Evolutionary conservation across 495 filamentous ascomycete species (phyloP).

Genomic region (Poronia punctata): DNA sequence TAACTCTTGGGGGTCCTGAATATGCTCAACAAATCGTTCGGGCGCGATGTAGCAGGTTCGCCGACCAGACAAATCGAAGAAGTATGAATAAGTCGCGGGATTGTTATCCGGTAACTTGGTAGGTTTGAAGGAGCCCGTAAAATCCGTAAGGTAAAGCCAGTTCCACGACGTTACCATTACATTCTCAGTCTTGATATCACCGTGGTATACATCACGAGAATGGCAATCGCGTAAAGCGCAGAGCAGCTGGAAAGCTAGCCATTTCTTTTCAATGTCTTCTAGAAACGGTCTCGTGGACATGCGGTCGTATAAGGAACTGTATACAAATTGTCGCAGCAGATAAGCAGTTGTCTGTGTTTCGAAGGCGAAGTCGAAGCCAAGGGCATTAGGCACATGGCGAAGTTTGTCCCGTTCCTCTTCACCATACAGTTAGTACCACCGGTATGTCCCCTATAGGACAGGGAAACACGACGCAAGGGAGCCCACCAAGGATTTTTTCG

Average conservation of each 20-base stretch:
- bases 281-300: conserved; percentile 95
- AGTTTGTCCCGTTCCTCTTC: conserved; percentile 74
- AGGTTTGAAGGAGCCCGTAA: conserved; percentile 91
- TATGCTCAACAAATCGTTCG: conserved; percentile 74
- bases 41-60: conserved; percentile 96
- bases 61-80: conserved; percentile 86
- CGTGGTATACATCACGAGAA: conserved; percentile 83
- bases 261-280: conserved; percentile 97
- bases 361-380: conserved; percentile 81
- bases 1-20: conserved; percentile 44
- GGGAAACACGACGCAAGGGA: not conserved
- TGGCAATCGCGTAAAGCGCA: conserved; percentile 92
- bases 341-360: conserved; percentile 89
- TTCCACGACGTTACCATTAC: conserved; percentile 97
- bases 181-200: conserved; percentile 98
- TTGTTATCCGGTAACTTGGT: conserved; percentile 95
- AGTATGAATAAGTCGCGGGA: conserved; percentile 94
- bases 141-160: conserved; percentile 96
- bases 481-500: conserved; percentile 64
- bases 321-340: conserved; percentile 90
- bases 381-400: conserved; percentile 79
- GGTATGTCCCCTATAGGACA: not conserved
- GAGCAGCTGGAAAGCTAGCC: conserved; percentile 93
- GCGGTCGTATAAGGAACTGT: conserved; percentile 95
- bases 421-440: conserved; percentile 11